phyloP scores from a whole-genome alignment of 2,329 filamentous ascomycete species.

The Emergomyces africanus region DNA sequence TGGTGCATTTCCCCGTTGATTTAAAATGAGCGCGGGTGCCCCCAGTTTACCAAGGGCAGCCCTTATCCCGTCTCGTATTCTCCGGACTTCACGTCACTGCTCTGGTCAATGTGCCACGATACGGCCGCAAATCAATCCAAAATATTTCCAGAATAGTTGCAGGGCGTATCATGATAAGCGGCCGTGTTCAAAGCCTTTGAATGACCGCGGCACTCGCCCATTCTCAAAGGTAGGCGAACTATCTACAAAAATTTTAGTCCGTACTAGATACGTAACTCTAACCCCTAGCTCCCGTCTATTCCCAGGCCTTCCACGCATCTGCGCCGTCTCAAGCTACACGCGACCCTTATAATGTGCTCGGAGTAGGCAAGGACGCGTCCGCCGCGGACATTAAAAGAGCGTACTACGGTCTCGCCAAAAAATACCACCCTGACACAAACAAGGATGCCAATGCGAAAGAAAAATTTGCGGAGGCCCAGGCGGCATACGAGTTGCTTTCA shows the following conservation, averaged over 20 bases:
- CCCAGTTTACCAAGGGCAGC: conserved; percentile 31
- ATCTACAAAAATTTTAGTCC: background rate
- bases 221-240: conserved; percentile 20
- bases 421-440: conserved; percentile 96
- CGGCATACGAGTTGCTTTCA: conserved; percentile 84
- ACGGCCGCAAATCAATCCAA: conserved; percentile 22
- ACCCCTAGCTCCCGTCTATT: background rate
- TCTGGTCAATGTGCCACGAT: conserved; percentile 23
- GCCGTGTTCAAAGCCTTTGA: conserved; percentile 16
- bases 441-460: conserved; percentile 91
- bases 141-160: conserved; percentile 23
- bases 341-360: conserved; percentile 79
- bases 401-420: conserved; percentile 95
- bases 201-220: conserved; percentile 13
- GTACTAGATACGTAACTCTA: background rate
- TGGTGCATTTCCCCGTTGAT: conserved; percentile 10
- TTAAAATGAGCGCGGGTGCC: conserved; percentile 28
- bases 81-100: conserved; percentile 29
- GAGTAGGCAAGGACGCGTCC: conserved; percentile 69
- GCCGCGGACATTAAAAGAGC: conserved; percentile 91
- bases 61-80: conserved; percentile 29
- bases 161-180: conserved; percentile 15
- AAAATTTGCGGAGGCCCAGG: conserved; percentile 83
- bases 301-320: conserved; percentile 32
- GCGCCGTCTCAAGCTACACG: conserved; percentile 54